Evolutionary conservation across 2,329 filamentous ascomycete genomes (phyloP).

Genomic region (Ilyonectria destructans): DNA sequence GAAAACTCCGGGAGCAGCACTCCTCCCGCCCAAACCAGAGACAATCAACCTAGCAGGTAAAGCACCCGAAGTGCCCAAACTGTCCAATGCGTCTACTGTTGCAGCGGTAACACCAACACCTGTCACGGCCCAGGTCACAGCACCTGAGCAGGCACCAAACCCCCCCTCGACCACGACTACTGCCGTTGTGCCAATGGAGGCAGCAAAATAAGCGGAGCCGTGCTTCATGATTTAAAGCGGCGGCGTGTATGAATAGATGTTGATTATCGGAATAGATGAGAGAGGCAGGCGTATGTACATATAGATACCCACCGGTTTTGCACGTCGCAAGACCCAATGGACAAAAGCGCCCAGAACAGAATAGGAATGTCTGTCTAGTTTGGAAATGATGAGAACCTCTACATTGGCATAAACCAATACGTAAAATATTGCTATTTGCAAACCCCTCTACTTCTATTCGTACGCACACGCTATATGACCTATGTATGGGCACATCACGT

Average conservation of each 20-base stretch:
- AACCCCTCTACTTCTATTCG: not conserved
- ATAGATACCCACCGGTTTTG: not conserved
- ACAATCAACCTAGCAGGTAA: not conserved
- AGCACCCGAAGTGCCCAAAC: not conserved
- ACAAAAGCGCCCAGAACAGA: not conserved
- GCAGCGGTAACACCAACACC: not conserved
- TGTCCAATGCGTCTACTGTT: not conserved
- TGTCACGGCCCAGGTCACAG: not conserved
- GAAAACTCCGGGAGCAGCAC: not conserved
- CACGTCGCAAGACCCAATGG: not conserved
- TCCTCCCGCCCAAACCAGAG: not conserved
- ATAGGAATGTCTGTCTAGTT: not conserved
- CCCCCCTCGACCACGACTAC: not conserved
- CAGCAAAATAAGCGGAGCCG: not conserved
- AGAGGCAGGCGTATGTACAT: not conserved
- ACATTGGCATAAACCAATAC: not conserved
- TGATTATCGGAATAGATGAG: not conserved
- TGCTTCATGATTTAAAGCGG: not conserved
- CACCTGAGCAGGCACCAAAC: not conserved
- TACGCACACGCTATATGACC: not conserved
- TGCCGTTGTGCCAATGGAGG: not conserved
- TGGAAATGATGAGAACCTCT: not conserved
- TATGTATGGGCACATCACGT: not conserved
- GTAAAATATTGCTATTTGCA: not conserved
- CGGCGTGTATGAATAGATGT: not conserved